These are phyloP conservation scores for Macrolepiota dolichaula DNA, from an alignment of 768 basidiomycete genomes.

Conservation along the genomic window DNA sequence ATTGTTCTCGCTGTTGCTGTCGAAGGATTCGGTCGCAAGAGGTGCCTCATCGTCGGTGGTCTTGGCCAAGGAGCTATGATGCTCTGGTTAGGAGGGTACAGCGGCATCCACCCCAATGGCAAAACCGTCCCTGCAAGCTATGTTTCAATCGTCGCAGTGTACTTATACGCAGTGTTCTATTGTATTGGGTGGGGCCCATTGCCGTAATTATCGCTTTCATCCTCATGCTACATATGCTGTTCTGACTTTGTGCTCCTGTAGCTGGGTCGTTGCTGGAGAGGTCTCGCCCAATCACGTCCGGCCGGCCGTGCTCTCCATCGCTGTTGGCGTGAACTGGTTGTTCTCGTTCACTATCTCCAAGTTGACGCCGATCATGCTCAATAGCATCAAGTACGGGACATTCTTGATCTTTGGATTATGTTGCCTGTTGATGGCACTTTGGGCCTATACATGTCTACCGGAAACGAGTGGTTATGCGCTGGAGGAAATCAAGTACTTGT, in stretches of 20 bases:
- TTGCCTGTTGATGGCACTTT: constrained; percentile 37
- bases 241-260: not conserved
- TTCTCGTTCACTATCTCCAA: constrained; percentile 45
- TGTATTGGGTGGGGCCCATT: constrained; percentile 39
- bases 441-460: constrained; percentile 42
- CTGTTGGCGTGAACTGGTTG: constrained; percentile 42
- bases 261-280: constrained; percentile 41
- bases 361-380: constrained; percentile 34
- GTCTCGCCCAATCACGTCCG: constrained; percentile 43
- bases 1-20: constrained; percentile 42
- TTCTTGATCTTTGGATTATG: constrained; percentile 40
- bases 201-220: constrained; percentile 23
- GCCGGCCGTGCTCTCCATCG: constrained; percentile 31
- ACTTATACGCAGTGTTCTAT: constrained; percentile 45
- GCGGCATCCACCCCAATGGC: constrained; percentile 27
- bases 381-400: constrained; percentile 32
- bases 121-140: constrained; percentile 36
- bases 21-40: constrained; percentile 46
- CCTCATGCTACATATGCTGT: not conserved
- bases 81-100: constrained; percentile 45
- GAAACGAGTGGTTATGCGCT: constrained; percentile 44
- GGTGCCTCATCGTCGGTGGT: constrained; percentile 45
- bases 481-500: constrained; percentile 44
- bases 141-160: constrained; percentile 41
- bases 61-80: constrained; percentile 44